Conservation (phyloP, 2,329 filamentous ascomycete species). For the Pseudopithomyces maydicus region DNA sequence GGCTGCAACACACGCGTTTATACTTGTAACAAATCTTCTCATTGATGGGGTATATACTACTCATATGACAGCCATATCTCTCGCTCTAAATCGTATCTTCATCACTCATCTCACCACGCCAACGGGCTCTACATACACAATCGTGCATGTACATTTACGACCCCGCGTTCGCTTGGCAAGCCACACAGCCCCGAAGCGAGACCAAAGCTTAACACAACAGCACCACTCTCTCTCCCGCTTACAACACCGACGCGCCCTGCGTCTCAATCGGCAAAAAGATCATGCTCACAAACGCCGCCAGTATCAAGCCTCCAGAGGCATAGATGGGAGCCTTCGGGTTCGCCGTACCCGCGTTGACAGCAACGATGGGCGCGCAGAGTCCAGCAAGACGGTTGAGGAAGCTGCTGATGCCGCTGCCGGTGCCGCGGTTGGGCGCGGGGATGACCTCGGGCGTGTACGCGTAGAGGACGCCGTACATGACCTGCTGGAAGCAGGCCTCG, state of each 20-base stretch:
- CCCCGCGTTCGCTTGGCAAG: not conserved
- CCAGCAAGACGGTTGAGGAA: slow-evolving; percentile 73
- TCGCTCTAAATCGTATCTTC: not conserved
- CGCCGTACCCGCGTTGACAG: slow-evolving; percentile 49
- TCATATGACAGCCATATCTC: not conserved
- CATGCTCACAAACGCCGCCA: slow-evolving; percentile 51
- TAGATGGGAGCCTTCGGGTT: slow-evolving; percentile 51
- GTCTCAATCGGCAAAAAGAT: slow-evolving; percentile 51
- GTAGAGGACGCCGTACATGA: slow-evolving; percentile 71
- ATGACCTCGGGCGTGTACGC: slow-evolving; percentile 80
- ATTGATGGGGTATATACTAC: too few species aligned
- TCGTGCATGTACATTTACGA: too few species aligned
- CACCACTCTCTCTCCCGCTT: slow-evolving; percentile 7
- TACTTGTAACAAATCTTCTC: too few species aligned
- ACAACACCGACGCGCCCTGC: slow-evolving; percentile 49
- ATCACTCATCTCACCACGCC: not conserved
- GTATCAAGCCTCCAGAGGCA: slow-evolving; percentile 49
- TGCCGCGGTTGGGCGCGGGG: slow-evolving; percentile 72
- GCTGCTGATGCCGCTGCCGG: slow-evolving; percentile 73
- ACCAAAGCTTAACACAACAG: not conserved
- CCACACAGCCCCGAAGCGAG: not conserved
- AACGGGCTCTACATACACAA: too few species aligned
- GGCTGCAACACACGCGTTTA: too few species aligned
- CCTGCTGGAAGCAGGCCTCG: slow-evolving; percentile 69
- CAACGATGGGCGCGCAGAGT: slow-evolving; percentile 71